A percentile compares a stretch with the other conserved stretches of the same genome.
Evolutionary conservation across 1,284 basidiomycete genomes (phyloP).

Genomic region (Pseudozyma hubeiensis): DNA sequence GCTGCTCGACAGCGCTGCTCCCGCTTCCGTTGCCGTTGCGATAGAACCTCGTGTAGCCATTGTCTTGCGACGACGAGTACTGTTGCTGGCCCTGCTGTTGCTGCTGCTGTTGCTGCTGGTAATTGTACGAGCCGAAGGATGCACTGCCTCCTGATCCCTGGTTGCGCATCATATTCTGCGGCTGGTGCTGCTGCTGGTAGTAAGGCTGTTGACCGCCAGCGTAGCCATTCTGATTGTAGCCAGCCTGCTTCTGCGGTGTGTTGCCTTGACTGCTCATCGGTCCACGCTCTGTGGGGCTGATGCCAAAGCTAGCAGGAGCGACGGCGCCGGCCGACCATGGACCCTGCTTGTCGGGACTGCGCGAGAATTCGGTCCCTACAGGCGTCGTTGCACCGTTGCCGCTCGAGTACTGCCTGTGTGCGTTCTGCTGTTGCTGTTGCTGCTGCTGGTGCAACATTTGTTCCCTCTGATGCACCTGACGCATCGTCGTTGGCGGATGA

Average conservation of each 20-base stretch:
- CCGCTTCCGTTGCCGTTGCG: constrained; percentile 19
- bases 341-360: constrained; percentile 33
- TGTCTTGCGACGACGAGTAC: constrained; percentile 21
- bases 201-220: not conserved
- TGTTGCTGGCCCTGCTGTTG: constrained; percentile 10
- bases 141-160: not conserved
- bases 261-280: constrained; percentile 11
- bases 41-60: constrained; percentile 21
- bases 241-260: constrained; percentile 30
- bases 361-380: constrained; percentile 31
- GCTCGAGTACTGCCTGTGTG: constrained; percentile 26
- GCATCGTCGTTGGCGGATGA: constrained; percentile 56
- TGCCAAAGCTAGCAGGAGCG: constrained; percentile 8
- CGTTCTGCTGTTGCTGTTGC: constrained; percentile 21
- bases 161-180: constrained; percentile 12
- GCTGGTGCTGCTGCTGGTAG: constrained; percentile 9
- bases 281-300: constrained; percentile 20
- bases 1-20: constrained; percentile 28
- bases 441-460: constrained; percentile 26
- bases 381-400: constrained; percentile 11
- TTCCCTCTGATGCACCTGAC: constrained; percentile 47
- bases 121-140: not conserved
- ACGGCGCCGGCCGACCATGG: constrained; percentile 38
- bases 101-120: constrained; percentile 7
- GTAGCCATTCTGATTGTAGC: not conserved